phyloP scores from a whole-genome alignment of 805 yeast genomes.

The Lachancea sp. region DNA sequence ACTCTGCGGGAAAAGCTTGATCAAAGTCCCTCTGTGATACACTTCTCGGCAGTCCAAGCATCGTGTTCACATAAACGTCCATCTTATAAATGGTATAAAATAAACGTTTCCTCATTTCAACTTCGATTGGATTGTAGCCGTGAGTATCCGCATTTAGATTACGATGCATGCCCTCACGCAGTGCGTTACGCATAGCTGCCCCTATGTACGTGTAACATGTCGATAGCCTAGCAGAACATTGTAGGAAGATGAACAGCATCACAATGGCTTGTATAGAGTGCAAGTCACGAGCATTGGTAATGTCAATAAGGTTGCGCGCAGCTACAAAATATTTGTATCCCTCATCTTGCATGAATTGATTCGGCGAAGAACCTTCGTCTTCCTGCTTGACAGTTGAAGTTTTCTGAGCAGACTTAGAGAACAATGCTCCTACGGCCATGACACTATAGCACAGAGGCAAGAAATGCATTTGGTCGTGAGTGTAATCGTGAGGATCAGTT shows the following conservation, averaged over 20 bases:
- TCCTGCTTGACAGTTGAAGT: constrained; percentile 29
- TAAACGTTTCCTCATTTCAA: constrained; percentile 77
- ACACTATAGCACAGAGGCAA: constrained; percentile 78
- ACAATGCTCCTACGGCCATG: constrained; percentile 80
- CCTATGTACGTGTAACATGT: constrained; percentile 91
- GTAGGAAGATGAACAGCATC: constrained; percentile 79
- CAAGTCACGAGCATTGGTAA: constrained; percentile 77
- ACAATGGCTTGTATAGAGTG: constrained; percentile 80
- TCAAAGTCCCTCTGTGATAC: constrained; percentile 79
- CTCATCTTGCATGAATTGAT: constrained; percentile 43
- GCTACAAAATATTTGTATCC: constrained; percentile 82
- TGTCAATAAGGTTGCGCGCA: constrained; percentile 77
- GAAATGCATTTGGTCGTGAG: constrained; percentile 72
- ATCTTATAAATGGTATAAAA: constrained; percentile 86
- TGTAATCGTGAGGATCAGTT: constrained; percentile 67
- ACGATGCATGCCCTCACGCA: constrained; percentile 80
- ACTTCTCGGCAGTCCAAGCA: constrained; percentile 75
- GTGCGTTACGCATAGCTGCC: constrained; percentile 76
- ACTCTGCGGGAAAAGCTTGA: constrained; percentile 76
- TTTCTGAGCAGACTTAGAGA: constrained; percentile 40
- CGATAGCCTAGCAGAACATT: constrained; percentile 82
- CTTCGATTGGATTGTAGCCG: constrained; percentile 57
- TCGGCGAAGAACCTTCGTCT: constrained; percentile 5
- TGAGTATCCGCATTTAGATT: constrained; percentile 45
- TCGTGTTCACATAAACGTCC: constrained; percentile 86